Conservation (phyloP, 75 land plant species). For the Picea sitchensis region DNA sequence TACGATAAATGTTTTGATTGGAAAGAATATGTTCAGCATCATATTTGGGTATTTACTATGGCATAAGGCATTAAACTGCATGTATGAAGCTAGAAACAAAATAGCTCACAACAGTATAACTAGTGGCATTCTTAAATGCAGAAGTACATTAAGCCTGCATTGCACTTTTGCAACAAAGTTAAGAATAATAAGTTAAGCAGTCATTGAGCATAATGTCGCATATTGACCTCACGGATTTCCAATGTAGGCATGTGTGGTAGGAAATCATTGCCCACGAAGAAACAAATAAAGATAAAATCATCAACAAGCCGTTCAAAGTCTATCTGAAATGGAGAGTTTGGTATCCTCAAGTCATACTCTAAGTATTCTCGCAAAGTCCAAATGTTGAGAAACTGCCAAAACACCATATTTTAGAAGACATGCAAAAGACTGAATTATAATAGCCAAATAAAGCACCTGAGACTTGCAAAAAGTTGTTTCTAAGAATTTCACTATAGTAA, state of each 20-base stretch:
- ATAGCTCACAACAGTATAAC: not conserved
- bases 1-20: not conserved
- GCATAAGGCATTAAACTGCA: not conserved
- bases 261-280: conserved; percentile 99
- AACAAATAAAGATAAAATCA: conserved; percentile 98
- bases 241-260: conserved; percentile 99
- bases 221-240: conserved; percentile 91
- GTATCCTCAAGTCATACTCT: conserved; percentile 77
- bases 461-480: not conserved
- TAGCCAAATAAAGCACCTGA: not conserved
- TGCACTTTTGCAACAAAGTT: not conserved
- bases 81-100: not conserved
- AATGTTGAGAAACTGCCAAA: conserved; percentile 83
- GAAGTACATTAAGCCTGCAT: not conserved
- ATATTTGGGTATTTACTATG: too few species aligned
- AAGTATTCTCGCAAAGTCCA: conserved; percentile 95
- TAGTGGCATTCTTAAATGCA: not conserved
- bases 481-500: not conserved
- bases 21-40: too few species aligned
- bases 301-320: conserved; percentile 92
- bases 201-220: not conserved
- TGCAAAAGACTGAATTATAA: not conserved
- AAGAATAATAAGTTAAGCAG: not conserved
- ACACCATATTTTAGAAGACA: not conserved
- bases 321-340: conserved; percentile 66